Evolutionary conservation across 306 rosid species (phyloP).

Genomic region (Citrullus mucosospermus): DNA sequence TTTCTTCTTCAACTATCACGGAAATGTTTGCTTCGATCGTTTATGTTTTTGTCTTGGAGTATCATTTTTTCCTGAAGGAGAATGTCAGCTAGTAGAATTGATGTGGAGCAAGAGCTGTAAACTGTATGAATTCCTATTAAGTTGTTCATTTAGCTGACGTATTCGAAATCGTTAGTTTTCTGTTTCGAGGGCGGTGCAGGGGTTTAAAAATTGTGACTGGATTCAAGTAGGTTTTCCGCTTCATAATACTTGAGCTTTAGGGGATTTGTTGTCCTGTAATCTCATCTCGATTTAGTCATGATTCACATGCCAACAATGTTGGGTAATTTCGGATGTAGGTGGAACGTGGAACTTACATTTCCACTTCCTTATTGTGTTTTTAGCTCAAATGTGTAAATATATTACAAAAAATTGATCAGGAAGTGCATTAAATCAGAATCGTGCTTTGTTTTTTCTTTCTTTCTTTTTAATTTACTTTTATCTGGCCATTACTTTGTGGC

Average conservation of each 20-base stretch:
- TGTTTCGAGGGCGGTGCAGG: background rate
- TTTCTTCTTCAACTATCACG: background rate
- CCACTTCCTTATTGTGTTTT: background rate
- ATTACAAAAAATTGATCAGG: background rate
- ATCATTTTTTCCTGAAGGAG: background rate
- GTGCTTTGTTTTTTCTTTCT: background rate
- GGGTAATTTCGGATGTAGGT: background rate
- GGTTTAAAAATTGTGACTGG: background rate
- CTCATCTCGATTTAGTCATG: background rate
- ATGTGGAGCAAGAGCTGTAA: background rate
- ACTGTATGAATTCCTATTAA: background rate
- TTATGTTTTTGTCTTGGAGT: background rate
- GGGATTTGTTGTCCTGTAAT: background rate
- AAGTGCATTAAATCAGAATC: background rate
- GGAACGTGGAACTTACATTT: background rate
- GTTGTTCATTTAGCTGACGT: background rate
- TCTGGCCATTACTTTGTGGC: background rate
- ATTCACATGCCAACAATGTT: background rate
- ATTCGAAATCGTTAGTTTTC: background rate
- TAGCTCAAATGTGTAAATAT: background rate
- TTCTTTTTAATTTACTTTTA: background rate
- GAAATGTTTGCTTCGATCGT: background rate
- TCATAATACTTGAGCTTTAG: background rate
- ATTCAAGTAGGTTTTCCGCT: background rate
- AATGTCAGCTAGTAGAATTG: background rate